These are phyloP conservation scores for Colletotrichum sublineola DNA, from an alignment of 2,329 filamentous ascomycete genomes.

Conservation along the genomic window DNA sequence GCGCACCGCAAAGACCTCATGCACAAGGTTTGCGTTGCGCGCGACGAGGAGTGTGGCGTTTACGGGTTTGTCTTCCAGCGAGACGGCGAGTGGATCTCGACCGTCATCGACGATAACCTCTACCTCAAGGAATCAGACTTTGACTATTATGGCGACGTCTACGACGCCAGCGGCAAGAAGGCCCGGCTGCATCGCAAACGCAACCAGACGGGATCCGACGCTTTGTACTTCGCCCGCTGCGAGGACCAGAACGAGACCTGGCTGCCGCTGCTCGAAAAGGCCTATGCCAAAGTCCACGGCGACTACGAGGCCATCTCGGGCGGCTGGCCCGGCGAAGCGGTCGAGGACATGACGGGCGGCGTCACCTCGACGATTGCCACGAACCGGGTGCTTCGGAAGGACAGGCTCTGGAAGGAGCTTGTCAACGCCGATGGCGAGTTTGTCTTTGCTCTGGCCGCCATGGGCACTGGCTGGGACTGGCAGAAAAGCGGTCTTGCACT, in stretches of 20 bases:
- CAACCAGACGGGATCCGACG: constrained; percentile 76
- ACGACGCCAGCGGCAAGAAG: constrained; percentile 61
- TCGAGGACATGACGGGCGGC: constrained; percentile 67
- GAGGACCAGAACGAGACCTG: constrained; percentile 79
- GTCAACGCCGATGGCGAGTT: constrained; percentile 77
- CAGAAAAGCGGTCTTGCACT: constrained; percentile 57
- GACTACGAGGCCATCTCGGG: constrained; percentile 78
- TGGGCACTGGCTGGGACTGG: constrained; percentile 48
- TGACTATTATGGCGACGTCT: constrained; percentile 47
- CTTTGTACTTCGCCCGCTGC: constrained; percentile 79
- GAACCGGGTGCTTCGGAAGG: constrained; percentile 73
- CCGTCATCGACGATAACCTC: constrained; percentile 79
- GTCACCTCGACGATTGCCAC: constrained; percentile 69
- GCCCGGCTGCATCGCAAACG: constrained; percentile 72
- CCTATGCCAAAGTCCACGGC: constrained; percentile 82
- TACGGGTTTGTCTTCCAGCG: constrained; percentile 82
- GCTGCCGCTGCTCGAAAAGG: constrained; percentile 80
- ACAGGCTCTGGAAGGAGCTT: constrained; percentile 78
- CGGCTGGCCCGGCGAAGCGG: constrained; percentile 69
- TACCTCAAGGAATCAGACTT: constrained; percentile 48
- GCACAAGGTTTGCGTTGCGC: constrained; percentile 74
- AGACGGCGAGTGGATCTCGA: constrained; percentile 78
- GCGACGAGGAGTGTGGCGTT: constrained; percentile 76
- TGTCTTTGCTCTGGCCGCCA: constrained; percentile 63
- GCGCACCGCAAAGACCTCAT: constrained; percentile 75